Base-by-base conservation (phyloP, 805 yeast genomes). In the Cyberlindnera xylosilytica region DNA sequence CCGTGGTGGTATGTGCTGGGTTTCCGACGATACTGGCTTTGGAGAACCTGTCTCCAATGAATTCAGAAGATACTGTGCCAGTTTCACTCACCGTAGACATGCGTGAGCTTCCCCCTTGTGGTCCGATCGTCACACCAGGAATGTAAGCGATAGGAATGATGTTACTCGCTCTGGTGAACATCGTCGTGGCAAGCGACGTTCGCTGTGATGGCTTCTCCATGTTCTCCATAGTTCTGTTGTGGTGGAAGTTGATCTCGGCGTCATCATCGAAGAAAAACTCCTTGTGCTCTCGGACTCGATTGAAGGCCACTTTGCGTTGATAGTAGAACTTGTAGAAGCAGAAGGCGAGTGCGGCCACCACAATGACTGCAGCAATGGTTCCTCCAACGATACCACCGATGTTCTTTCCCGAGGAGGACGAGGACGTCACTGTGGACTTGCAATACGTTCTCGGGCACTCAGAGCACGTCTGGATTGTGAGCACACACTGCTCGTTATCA, bases 131-230 rank as follows among this genome's bases (percentile, higher is more conserved):
- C 34, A 89, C 97, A 28, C 97, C 97, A 0, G 97, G 98, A 46
- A 90, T 87, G 59, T 89, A 90, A 3, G 96, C 96, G 44, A 91
- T 83, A 16, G 96, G 96, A 47, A 90, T 74, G 50, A 90, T 81
- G 62, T 90, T 89, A 12, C 95, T 85, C 4, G 95, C 95, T 53
- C 83, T 79, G 10, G 93, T 82, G 36, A 82, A 70, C 12, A 82
- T 76, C 6, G 89, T 76, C 23, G 85, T 76, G 8, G 90, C 84
- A 24, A 69, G 50, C 35, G 65, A 53, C 12, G 52, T 46, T 42
- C 62, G 48, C 22, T 52, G 42, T 3, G 58, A 54, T 42, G 34
- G 51, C 31, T 66, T 61, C 12, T 56, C 58, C 39, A 62, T 61
- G 15, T 63, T 54, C 38, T 48, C 31, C 44, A 63, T 54, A 39